A percentile compares a stretch with the other conserved stretches of the same genome.
These are phyloP conservation scores for Agrocybe chaxingu DNA, from an alignment of 768 basidiomycete genomes.

Conservation along the genomic window DNA sequence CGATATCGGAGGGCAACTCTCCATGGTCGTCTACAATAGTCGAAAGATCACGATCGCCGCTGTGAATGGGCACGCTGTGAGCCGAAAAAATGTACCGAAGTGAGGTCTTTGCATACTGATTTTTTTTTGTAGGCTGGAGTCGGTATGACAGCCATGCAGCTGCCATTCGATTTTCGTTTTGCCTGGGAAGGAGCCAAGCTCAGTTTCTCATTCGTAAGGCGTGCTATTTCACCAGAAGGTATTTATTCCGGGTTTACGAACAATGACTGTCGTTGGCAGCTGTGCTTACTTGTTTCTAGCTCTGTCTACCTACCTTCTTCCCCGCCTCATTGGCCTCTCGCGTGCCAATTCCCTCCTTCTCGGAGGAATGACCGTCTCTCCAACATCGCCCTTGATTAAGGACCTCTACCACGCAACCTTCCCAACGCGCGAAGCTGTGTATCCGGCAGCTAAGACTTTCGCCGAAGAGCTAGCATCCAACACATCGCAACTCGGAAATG, in stretches of 20 bases:
- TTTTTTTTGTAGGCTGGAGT: conserved; percentile 34
- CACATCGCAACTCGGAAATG: conserved; percentile 48
- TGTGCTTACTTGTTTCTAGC: conserved; percentile 8
- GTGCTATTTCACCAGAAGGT: conserved; percentile 52
- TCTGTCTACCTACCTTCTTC: conserved; percentile 43
- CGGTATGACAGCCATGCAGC: conserved; percentile 42
- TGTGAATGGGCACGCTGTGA: conserved; percentile 45
- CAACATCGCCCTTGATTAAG: conserved; percentile 40
- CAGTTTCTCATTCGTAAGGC: conserved; percentile 42
- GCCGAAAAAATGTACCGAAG: conserved; percentile 1
- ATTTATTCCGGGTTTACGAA: background rate
- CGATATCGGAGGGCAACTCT: conserved; percentile 41
- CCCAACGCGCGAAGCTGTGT: conserved; percentile 47
- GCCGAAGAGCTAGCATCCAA: conserved; percentile 49
- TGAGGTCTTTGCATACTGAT: background rate
- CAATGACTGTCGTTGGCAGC: too few species aligned
- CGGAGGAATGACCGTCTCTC: conserved; percentile 40
- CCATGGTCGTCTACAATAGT: conserved; percentile 44
- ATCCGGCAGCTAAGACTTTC: conserved; percentile 48
- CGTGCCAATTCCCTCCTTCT: conserved; percentile 49
- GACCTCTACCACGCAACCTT: conserved; percentile 46
- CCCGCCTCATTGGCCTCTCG: conserved; percentile 50
- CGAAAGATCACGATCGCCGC: conserved; percentile 50
- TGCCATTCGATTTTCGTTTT: conserved; percentile 48
- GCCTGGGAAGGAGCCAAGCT: conserved; percentile 46